phyloP scores from a whole-genome alignment of 2,329 filamentous ascomycete genomes.

The Cladosporium velox region DNA sequence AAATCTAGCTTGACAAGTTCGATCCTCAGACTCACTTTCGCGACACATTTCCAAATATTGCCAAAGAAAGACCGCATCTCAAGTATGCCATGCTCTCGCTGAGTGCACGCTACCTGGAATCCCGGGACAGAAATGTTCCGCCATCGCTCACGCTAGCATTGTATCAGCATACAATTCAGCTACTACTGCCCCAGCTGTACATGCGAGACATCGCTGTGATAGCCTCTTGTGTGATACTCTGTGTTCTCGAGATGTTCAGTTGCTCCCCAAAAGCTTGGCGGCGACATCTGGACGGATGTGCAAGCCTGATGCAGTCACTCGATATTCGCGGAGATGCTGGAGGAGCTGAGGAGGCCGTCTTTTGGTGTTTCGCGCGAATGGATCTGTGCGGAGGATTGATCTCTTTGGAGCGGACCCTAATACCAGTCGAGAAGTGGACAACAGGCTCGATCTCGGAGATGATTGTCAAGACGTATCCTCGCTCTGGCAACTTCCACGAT shows the following conservation, averaged over 20 bases:
- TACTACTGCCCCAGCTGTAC: constrained; percentile 43
- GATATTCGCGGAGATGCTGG: constrained; percentile 52
- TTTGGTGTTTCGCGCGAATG: constrained; percentile 60
- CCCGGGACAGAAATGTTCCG: constrained; percentile 44
- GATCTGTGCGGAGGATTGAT: constrained; percentile 57
- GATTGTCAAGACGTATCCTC: constrained; percentile 33
- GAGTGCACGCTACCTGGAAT: constrained; percentile 53
- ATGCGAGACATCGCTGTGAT: constrained; percentile 46
- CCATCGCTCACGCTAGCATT: constrained; percentile 52
- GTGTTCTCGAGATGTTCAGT: constrained; percentile 49
- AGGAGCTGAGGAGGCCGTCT: constrained; percentile 53
- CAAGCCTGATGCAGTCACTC: constrained; percentile 51
- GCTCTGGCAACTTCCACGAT: constrained; percentile 47
- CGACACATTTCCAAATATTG: constrained; percentile 50
- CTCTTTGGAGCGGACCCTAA: constrained; percentile 49
- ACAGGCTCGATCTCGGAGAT: constrained; percentile 39
- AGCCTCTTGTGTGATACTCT: constrained; percentile 48
- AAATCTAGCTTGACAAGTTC: constrained; percentile 54
- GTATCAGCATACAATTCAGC: constrained; percentile 53
- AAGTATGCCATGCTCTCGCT: constrained; percentile 54
- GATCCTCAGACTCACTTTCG: constrained; percentile 53
- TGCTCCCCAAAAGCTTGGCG: constrained; percentile 51
- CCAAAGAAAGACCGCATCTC: constrained; percentile 45
- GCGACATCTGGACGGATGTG: constrained; percentile 56
- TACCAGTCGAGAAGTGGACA: constrained; percentile 51